These are phyloP conservation scores for Boletus mariae DNA, from an alignment of 1,284 basidiomycete species.

Conservation along the genomic window DNA sequence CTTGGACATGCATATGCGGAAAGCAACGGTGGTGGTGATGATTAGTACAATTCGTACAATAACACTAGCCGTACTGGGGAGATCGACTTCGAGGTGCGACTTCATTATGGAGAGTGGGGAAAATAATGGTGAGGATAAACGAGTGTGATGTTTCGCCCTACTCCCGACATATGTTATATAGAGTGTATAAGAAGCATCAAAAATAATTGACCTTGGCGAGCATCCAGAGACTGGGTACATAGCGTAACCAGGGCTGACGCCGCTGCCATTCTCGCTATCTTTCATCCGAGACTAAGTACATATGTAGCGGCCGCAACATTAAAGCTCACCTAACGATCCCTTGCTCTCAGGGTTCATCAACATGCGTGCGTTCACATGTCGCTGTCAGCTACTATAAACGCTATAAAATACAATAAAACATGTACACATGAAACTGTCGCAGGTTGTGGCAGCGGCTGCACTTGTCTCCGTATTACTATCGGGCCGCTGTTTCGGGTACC, in stretches of 20 bases:
- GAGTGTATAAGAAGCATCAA: background rate
- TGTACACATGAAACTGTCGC: too few species aligned
- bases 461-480: too few species aligned
- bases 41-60: slow-evolving; percentile 1
- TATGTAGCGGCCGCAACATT: too few species aligned
- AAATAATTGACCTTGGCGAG: background rate
- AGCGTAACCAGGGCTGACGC: background rate
- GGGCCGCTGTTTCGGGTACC: too few species aligned
- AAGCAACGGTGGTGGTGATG: slow-evolving; percentile 1
- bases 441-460: too few species aligned
- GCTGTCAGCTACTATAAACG: too few species aligned
- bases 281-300: background rate
- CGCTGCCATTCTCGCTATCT: background rate
- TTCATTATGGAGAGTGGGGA: background rate
- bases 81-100: background rate
- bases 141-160: background rate
- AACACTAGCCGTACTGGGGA: background rate
- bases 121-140: background rate
- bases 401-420: too few species aligned
- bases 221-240: background rate
- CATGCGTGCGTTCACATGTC: too few species aligned
- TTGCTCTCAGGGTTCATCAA: too few species aligned
- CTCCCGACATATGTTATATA: background rate
- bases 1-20: slow-evolving; percentile 5
- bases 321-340: too few species aligned